Evolutionary conservation across 495 filamentous ascomycete genomes (phyloP).

Genomic region (Choiromyces venosus): DNA sequence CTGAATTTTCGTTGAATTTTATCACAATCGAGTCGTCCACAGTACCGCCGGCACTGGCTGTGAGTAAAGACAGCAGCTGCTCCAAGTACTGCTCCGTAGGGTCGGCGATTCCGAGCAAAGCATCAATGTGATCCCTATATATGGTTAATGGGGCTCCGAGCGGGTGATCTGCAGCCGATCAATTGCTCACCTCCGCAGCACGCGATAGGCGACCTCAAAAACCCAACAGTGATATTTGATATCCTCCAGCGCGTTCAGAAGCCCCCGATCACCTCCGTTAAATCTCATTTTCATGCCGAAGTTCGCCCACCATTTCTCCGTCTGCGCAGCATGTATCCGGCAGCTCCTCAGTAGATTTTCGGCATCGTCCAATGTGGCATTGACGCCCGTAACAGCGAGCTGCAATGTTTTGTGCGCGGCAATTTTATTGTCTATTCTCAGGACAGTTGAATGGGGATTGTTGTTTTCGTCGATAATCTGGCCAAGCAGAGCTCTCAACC

Average conservation of each 20-base stretch:
- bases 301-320: conserved; percentile 26
- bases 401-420: conserved; percentile 21
- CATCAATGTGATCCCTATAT: conserved; percentile 16
- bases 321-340: conserved; percentile 11
- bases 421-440: conserved; percentile 28
- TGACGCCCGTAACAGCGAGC: conserved; percentile 16
- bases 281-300: conserved; percentile 20
- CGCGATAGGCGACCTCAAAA: conserved; percentile 19
- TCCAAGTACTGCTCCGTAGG: conserved; percentile 10
- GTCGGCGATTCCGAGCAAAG: conserved; percentile 9
- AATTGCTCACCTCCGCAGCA: conserved; percentile 15
- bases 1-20: conserved; percentile 21
- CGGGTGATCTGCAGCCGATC: not conserved
- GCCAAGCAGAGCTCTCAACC: conserved; percentile 13
- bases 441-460: conserved; percentile 13
- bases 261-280: conserved; percentile 20
- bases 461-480: conserved; percentile 17
- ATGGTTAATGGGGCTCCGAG: conserved; percentile 5
- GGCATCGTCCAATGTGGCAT: conserved; percentile 14
- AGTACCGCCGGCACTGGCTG: conserved; percentile 6
- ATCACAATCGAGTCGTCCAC: conserved; percentile 10
- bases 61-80: conserved; percentile 16
- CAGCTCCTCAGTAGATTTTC: conserved; percentile 12
- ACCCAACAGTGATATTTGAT: conserved; percentile 24
- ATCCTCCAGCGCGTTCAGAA: conserved; percentile 9